Percentiles rank a stretch among this genome's conserved stretches.
phyloP scores from a whole-genome alignment of 768 basidiomycete species.

The Butyriboletus loyo region DNA sequence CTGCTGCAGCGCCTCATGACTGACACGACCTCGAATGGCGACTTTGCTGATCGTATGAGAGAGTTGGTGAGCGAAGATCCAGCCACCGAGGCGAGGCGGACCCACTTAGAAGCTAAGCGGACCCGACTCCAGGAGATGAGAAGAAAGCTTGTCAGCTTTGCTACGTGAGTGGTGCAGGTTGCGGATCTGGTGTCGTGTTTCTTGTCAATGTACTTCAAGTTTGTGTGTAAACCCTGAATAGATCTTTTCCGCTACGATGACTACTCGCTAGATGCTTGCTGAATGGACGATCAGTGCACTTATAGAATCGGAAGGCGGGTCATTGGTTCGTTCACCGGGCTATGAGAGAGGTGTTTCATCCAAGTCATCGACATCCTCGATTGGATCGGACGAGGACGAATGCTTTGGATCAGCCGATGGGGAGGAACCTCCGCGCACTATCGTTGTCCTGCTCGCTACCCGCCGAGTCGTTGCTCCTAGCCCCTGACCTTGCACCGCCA shows the following conservation, averaged over 20 bases:
- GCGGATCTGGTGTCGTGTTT: neutral
- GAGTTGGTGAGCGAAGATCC: constrained; percentile 49
- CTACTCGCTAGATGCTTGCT: neutral
- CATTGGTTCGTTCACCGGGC: no score
- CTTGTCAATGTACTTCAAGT: neutral
- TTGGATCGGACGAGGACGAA: no score
- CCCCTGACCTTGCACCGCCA: no score
- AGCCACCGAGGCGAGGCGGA: constrained; percentile 32
- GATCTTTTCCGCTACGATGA: no score
- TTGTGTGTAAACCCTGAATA: neutral
- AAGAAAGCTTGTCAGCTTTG: constrained; percentile 33
- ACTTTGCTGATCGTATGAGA: constrained; percentile 32
- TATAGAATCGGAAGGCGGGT: no score
- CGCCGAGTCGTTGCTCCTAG: no score
- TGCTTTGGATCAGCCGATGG: no score
- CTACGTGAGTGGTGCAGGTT: constrained; percentile 5
- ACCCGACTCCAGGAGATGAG: constrained; percentile 40
- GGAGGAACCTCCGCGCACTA: no score
- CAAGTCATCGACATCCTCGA: no score
- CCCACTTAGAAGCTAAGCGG: constrained; percentile 32
- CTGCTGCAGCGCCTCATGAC: constrained; percentile 35
- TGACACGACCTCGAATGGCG: constrained; percentile 8
- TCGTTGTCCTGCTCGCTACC: no score
- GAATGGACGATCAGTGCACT: neutral
- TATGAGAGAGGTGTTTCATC: no score